Evolutionary conservation across 257 asterid genomes (phyloP).

Genomic region (Lantana camara): DNA sequence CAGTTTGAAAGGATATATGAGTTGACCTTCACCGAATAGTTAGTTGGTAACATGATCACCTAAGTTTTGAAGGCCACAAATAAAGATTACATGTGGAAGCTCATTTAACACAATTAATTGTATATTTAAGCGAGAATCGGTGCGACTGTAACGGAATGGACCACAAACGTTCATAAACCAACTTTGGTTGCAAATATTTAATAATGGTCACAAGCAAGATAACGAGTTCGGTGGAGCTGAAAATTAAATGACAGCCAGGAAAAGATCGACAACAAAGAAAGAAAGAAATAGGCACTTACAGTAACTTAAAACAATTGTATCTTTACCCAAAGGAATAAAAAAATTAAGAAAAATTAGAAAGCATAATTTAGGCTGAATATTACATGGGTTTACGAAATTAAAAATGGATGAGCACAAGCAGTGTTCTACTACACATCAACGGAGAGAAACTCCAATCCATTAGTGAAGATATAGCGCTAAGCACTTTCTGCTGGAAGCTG

Average conservation of each 20-base stretch:
- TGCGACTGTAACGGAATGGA: conserved; percentile 1
- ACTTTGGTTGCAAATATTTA: conserved; percentile 15
- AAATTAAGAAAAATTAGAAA: conserved; percentile 22
- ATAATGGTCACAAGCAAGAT: too few relatives aligned
- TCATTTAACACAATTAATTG: background rate
- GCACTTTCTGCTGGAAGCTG: conserved; percentile 54
- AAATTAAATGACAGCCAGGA: conserved; percentile 1
- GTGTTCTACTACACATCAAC: conserved; percentile 29
- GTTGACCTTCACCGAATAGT: background rate
- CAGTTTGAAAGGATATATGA: too few relatives aligned
- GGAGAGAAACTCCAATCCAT: conserved; percentile 27
- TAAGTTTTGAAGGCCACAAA: background rate
- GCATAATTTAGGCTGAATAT: conserved; percentile 44
- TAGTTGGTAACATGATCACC: background rate
- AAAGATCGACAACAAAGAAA: background rate
- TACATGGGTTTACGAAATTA: conserved; percentile 33
- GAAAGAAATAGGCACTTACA: conserved; percentile 34
- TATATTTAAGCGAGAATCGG: background rate
- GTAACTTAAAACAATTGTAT: conserved; percentile 25
- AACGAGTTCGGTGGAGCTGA: too few relatives aligned
- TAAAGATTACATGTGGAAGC: background rate
- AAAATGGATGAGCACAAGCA: conserved; percentile 22
- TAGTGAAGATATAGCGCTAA: conserved; percentile 20
- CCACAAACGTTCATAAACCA: conserved; percentile 22
- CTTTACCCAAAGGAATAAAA: conserved; percentile 39